These are phyloP conservation scores for Diplosphaera chodatii DNA, from an alignment of 139 green algal genomes.

Conservation along the genomic window DNA sequence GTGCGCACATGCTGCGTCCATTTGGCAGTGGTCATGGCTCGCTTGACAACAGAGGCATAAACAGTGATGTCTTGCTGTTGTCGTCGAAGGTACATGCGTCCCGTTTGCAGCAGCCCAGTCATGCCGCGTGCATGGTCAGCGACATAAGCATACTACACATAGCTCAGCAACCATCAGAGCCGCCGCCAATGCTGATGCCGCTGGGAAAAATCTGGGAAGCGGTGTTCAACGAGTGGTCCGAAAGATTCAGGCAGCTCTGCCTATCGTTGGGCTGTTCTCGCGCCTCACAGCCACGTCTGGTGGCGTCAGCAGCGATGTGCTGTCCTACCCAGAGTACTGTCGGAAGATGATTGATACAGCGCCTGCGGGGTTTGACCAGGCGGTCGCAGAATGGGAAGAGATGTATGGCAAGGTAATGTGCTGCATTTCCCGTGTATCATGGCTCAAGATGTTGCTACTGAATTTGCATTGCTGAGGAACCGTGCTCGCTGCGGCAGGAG, in stretches of 20 bases:
- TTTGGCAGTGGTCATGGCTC: no score
- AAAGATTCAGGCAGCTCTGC: slow-evolving; percentile 57
- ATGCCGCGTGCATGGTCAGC: no score
- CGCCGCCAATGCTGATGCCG: no score
- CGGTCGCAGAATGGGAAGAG: slow-evolving; percentile 45
- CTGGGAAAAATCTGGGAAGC: slow-evolving; percentile 7
- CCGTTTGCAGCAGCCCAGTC: no score
- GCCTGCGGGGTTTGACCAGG: slow-evolving; percentile 25
- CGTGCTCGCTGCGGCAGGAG: no score
- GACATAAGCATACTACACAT: no score
- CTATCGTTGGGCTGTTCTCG: slow-evolving; percentile 68
- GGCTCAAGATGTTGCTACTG: background rate
- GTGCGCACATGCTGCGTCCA: no score
- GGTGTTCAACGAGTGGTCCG: slow-evolving; percentile 47
- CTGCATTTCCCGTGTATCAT: background rate
- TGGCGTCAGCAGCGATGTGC: slow-evolving; percentile 67
- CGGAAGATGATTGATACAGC: slow-evolving; percentile 41
- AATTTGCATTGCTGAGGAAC: background rate
- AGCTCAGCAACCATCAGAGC: no score
- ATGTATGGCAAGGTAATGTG: slow-evolving; percentile 49
- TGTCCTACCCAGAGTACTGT: slow-evolving; percentile 70
- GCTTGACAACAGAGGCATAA: no score
- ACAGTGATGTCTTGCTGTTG: no score
- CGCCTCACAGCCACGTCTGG: slow-evolving; percentile 51
- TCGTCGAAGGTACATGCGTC: no score